Base-by-base conservation (phyloP, 768 basidiomycete genomes). In the Podaxis sp. region DNA sequence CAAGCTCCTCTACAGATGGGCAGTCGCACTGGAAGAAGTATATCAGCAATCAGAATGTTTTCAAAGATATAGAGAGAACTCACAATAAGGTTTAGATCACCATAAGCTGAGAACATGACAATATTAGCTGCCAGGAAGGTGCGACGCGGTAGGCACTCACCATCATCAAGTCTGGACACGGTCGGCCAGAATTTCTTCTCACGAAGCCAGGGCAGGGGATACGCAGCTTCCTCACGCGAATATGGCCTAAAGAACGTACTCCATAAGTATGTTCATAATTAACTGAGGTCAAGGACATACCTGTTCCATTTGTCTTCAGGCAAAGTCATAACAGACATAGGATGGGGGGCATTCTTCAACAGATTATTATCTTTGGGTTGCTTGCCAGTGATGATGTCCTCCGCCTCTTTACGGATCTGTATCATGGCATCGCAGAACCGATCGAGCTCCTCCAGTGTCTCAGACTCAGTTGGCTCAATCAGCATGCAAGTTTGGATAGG, bases 401-500 rank as follows among this genome's bases (percentile, higher is more conserved):
- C 88, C 0, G 87, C 95, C 74, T 99, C 97, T 68, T 86, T 79
- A 55, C 96, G 91, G 66, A 99, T 99, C 66, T 90, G 85, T 66
- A 99, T 96, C 94, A 98, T 97, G 22, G 97, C 96, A 67, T 98
- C 94, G 75, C 96, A 97, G 80, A 99, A 98, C 87, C 89, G 85
- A 70, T 98, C 94, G 57, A 98, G 85, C 73, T 98, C 96, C 64
- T 95, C 91, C 29, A 97, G 81, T 0, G 92, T 87, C 77, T 98
- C 96, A 0, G 93, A 96, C 74, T 98, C 96, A 2, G 96, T 98
- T 5, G 96, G 96, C 76, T 98, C 96, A 65, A 98, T 97, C 57
- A 97, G 82, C 93, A 97, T 97, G 70, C 92, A 96, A 1, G 96
- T 97, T 19, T 93, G 89, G 65, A 93, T 95, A 5, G 97, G 97